A percentile compares a stretch with the other conserved stretches of the same genome.
These are phyloP conservation scores for Waltergamsia citrina DNA, from an alignment of 2,329 filamentous ascomycete genomes.

Conservation along the genomic window DNA sequence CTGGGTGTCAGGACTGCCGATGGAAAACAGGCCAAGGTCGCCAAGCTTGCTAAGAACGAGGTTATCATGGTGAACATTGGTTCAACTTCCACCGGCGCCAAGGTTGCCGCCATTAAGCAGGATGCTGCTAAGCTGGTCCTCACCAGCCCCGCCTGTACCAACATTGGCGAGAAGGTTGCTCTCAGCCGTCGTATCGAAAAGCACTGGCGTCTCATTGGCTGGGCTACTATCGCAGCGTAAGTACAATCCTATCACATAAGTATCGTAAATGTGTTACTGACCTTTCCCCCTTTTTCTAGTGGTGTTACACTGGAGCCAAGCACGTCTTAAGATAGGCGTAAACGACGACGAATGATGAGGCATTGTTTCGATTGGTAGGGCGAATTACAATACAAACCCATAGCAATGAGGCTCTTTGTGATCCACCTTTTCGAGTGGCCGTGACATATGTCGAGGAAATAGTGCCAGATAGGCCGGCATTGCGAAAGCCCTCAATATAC, in stretches of 20 bases:
- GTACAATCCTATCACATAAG: conserved; percentile 15
- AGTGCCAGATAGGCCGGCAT: too few species aligned
- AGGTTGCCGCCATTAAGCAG: conserved; percentile 93
- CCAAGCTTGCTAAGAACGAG: conserved; percentile 96
- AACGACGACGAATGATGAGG: too few species aligned
- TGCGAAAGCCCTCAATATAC: too few species aligned
- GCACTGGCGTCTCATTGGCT: conserved; percentile 94
- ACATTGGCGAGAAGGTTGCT: conserved; percentile 96
- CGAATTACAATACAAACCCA: too few species aligned
- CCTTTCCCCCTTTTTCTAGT: conserved; percentile 17
- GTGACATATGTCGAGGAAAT: too few species aligned
- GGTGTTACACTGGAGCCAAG: conserved; percentile 46
- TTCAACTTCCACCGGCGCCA: conserved; percentile 92
- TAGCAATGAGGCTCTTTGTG: too few species aligned
- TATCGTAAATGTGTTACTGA: background rate
- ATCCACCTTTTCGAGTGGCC: too few species aligned
- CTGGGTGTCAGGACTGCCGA: conserved; percentile 96
- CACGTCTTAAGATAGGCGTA: conserved; percentile 11
- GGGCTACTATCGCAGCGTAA: conserved; percentile 71
- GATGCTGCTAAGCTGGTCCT: conserved; percentile 93
- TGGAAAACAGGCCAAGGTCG: conserved; percentile 98
- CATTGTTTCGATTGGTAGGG: too few species aligned
- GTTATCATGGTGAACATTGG: conserved; percentile 99
- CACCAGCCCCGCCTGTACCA: conserved; percentile 91
- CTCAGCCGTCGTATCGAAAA: conserved; percentile 96